A percentile compares a stretch with the other conserved stretches of the same genome.
Conservation (phyloP, 1,139 yeast genomes). For the Diutina neorugosa region DNA sequence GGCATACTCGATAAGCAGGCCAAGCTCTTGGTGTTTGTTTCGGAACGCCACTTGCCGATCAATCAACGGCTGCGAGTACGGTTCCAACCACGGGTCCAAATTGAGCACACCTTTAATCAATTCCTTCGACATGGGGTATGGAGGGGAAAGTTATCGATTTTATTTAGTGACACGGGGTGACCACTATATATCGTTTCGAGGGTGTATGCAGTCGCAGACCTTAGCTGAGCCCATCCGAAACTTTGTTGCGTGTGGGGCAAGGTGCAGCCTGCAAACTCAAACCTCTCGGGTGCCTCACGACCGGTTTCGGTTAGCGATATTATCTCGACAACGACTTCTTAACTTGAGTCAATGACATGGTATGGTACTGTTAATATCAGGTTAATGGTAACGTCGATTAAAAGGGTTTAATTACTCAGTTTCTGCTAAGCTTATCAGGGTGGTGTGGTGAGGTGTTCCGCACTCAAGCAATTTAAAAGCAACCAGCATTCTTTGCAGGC, state of each 20-base stretch:
- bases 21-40: slow-evolving; percentile 25
- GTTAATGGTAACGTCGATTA: too few relatives aligned
- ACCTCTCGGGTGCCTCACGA: background rate
- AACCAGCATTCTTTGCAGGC: background rate
- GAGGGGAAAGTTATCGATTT: too few relatives aligned
- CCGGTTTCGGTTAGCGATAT: too few relatives aligned
- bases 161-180: background rate
- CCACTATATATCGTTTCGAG: background rate
- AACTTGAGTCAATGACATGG: too few relatives aligned
- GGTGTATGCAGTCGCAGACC: background rate
- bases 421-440: too few relatives aligned
- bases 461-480: background rate
- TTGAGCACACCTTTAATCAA: slow-evolving; percentile 45
- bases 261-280: background rate
- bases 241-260: background rate
- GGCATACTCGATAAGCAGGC: slow-evolving; percentile 39
- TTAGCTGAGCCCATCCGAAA: background rate
- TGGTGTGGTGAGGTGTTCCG: too few relatives aligned
- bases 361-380: too few relatives aligned
- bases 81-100: slow-evolving; percentile 82
- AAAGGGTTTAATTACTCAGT: too few relatives aligned
- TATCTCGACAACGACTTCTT: too few relatives aligned
- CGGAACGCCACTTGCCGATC: slow-evolving; percentile 37
- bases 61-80: slow-evolving; percentile 46
- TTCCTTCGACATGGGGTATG: background rate